These are phyloP conservation scores for Cercophora samala DNA, from an alignment of 495 filamentous ascomycete species.

Conservation along the genomic window DNA sequence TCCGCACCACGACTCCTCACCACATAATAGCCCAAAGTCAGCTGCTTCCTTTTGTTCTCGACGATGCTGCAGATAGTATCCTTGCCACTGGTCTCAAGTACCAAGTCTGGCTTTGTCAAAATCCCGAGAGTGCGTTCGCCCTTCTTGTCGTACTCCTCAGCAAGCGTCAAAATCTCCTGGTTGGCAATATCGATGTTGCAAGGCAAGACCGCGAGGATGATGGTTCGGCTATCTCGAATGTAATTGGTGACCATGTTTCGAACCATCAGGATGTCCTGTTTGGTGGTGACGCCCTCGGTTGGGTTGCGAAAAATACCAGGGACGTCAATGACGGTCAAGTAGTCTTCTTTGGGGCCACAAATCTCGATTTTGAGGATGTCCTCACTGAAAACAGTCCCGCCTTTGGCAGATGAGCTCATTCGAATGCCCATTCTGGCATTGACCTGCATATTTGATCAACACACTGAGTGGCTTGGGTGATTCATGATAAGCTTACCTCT, in stretches of 20 bases:
- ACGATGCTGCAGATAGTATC: constrained; percentile 46
- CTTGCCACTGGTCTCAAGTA: constrained; percentile 45
- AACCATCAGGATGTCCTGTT: constrained; percentile 50
- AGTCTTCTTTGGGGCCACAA: constrained; percentile 49
- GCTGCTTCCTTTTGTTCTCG: constrained; percentile 35
- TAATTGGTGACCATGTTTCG: constrained; percentile 53
- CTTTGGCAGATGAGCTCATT: constrained; percentile 12
- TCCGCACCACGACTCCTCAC: constrained; percentile 53
- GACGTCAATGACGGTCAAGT: constrained; percentile 62
- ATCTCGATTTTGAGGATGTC: constrained; percentile 58
- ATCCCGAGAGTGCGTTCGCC: constrained; percentile 55
- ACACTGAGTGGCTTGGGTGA: background rate
- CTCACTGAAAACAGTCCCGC: constrained; percentile 40
- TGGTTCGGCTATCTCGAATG: constrained; percentile 41
- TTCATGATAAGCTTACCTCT: constrained; percentile 20
- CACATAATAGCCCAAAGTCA: constrained; percentile 54
- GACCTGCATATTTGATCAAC: constrained; percentile 25
- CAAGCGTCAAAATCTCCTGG: constrained; percentile 57
- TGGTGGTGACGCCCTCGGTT: constrained; percentile 45
- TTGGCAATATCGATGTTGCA: constrained; percentile 58
- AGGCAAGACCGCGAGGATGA: constrained; percentile 58
- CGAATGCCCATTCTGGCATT: constrained; percentile 39
- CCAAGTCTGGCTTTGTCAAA: constrained; percentile 58
- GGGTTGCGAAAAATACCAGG: constrained; percentile 62
- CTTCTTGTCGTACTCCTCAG: constrained; percentile 45